These are phyloP conservation scores for Ophiostoma fasciatum DNA, from an alignment of 2,329 filamentous ascomycete species.

Conservation along the genomic window DNA sequence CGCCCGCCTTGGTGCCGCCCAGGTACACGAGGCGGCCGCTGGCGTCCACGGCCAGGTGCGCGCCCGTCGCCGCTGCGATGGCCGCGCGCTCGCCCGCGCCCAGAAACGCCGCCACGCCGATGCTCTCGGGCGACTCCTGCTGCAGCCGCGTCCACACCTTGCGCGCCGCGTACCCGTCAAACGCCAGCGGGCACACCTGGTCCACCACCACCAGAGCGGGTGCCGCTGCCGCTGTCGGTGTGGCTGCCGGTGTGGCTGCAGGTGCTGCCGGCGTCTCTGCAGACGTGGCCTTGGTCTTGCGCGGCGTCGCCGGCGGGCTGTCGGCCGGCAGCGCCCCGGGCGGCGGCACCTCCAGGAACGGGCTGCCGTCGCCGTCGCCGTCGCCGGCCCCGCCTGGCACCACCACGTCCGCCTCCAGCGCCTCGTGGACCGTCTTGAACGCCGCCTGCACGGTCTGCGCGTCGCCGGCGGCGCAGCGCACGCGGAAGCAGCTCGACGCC, in stretches of 20 bases:
- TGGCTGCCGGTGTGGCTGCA: too few species aligned
- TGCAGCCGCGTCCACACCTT: conserved; percentile 14
- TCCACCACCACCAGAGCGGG: conserved; percentile 1
- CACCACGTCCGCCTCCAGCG: too few species aligned
- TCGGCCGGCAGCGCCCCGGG: not conserved
- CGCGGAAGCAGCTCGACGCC: conserved; percentile 14
- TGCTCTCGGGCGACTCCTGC: conserved; percentile 9
- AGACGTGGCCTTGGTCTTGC: too few species aligned
- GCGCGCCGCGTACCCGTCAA: conserved; percentile 8
- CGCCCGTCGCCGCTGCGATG: conserved; percentile 7
- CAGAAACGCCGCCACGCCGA: conserved; percentile 11
- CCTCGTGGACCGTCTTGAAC: conserved; percentile 8
- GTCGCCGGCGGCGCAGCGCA: conserved; percentile 10
- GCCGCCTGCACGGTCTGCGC: conserved; percentile 7
- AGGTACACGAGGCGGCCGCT: conserved; percentile 12
- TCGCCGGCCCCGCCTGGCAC: too few species aligned
- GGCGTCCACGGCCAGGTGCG: conserved; percentile 5
- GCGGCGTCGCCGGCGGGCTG: too few species aligned
- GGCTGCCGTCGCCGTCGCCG: not conserved
- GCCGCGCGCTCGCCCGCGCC: conserved; percentile 1
- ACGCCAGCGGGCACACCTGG: conserved; percentile 7
- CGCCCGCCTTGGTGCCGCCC: conserved; percentile 1
- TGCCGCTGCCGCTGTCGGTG: too few species aligned
- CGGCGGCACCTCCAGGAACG: conserved; percentile 1
- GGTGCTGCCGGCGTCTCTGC: too few species aligned